Evolutionary conservation across 1,139 yeast species (phyloP).

Genomic region (Kurtzmaniella quercitrusa): DNA sequence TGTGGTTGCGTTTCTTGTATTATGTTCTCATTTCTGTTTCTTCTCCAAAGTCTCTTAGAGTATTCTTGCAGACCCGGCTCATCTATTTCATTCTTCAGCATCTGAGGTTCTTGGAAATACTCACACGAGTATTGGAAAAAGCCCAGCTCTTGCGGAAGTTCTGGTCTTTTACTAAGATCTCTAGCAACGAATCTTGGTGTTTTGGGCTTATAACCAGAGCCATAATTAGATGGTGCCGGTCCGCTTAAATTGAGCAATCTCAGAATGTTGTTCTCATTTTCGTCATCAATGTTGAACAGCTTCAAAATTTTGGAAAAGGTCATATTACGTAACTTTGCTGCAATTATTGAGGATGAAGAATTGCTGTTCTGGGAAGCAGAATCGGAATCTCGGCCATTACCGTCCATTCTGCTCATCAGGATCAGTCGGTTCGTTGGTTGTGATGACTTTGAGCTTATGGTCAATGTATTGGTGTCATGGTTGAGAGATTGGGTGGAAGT

Average conservation of each 20-base stretch:
- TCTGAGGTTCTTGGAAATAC: constrained; percentile 95
- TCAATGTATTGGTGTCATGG: constrained; percentile 19
- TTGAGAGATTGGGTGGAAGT: background rate
- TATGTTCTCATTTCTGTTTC: constrained; percentile 81
- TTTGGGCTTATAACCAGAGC: constrained; percentile 45
- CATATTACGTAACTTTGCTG: constrained; percentile 35
- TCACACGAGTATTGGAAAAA: constrained; percentile 88
- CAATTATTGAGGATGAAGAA: constrained; percentile 31
- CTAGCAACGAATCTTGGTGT: constrained; percentile 49
- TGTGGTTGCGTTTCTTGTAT: constrained; percentile 89
- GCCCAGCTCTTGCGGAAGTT: constrained; percentile 63
- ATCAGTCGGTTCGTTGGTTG: constrained; percentile 24
- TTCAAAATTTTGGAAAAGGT: constrained; percentile 42
- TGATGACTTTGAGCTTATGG: constrained; percentile 18
- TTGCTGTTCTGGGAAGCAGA: constrained; percentile 14
- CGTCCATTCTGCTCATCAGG: constrained; percentile 23
- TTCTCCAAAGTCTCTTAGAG: constrained; percentile 80
- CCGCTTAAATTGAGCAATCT: constrained; percentile 31
- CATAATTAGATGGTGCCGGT: constrained; percentile 45
- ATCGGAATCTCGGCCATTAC: constrained; percentile 8
- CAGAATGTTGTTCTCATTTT: constrained; percentile 35
- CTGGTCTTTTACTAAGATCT: constrained; percentile 32
- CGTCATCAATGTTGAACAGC: constrained; percentile 40
- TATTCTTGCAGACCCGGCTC: constrained; percentile 92
- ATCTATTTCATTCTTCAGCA: constrained; percentile 80